Conservation (phyloP, 1,284 basidiomycete genomes). For the Ustilago curta region DNA sequence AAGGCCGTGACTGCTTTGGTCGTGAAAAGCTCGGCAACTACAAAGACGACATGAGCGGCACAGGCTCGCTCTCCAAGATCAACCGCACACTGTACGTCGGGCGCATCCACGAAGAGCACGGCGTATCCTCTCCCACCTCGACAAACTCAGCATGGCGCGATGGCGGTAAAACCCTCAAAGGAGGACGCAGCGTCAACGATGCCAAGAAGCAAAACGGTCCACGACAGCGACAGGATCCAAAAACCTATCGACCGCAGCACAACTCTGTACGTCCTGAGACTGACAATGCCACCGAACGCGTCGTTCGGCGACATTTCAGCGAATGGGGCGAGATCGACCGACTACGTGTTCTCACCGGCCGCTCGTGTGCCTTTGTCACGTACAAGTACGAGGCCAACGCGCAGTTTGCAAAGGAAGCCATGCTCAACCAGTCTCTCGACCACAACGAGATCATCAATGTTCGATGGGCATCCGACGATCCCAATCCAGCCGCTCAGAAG, state of each 20-base stretch:
- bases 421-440: slow-evolving; percentile 98
- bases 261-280: slow-evolving; percentile 47
- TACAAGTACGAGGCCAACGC: slow-evolving; percentile 86
- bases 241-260: slow-evolving; percentile 48
- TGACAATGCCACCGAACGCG: slow-evolving; percentile 57
- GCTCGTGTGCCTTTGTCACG: slow-evolving; percentile 96
- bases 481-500: slow-evolving; percentile 58
- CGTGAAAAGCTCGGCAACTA: slow-evolving; percentile 97
- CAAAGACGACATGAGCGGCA: slow-evolving; percentile 99
- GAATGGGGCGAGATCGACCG: slow-evolving; percentile 97
- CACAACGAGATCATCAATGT: slow-evolving; percentile 94
- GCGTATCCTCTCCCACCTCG: slow-evolving; percentile 37
- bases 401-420: slow-evolving; percentile 97
- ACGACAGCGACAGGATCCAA: slow-evolving; percentile 36
- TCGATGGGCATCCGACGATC: slow-evolving; percentile 67
- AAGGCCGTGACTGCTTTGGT: slow-evolving; percentile 95
- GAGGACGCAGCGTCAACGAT: slow-evolving; percentile 48
- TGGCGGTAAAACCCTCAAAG: slow-evolving; percentile 55
- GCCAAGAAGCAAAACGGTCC: slow-evolving; percentile 23
- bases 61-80: slow-evolving; percentile 91
- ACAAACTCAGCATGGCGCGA: slow-evolving; percentile 56
- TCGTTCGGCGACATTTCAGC: slow-evolving; percentile 79
- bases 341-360: slow-evolving; percentile 90
- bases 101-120: slow-evolving; percentile 74
- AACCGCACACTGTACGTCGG: slow-evolving; percentile 96